phyloP scores from a whole-genome alignment of 352 stramenopile species.

The Blastocystis sp. region DNA sequence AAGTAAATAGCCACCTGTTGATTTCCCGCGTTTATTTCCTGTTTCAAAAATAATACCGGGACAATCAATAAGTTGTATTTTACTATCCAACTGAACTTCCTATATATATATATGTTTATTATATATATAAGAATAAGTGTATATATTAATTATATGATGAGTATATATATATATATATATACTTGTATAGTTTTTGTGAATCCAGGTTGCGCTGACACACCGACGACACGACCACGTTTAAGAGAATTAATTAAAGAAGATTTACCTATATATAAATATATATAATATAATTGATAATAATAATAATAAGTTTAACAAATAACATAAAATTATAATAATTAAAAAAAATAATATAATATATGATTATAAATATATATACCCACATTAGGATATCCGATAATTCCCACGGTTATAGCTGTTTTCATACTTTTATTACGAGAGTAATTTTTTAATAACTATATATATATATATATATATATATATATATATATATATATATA shows the following conservation, averaged over 20 bases:
- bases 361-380: constrained; percentile 42
- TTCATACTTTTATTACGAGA: constrained; percentile 63
- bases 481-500: too few species aligned
- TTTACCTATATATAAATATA: constrained; percentile 60
- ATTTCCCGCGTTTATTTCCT: constrained; percentile 51
- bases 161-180: neutral
- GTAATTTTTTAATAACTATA: constrained; percentile 96
- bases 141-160: too few species aligned
- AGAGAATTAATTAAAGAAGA: constrained; percentile 79
- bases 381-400: constrained; percentile 95
- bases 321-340: too few species aligned
- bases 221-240: constrained; percentile 62
- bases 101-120: too few species aligned
- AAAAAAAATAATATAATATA: too few species aligned
- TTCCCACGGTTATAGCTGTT: constrained; percentile 66
- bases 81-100: constrained; percentile 86
- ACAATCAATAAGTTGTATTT: constrained; percentile 86
- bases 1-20: constrained; percentile 53
- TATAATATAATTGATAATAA: too few species aligned
- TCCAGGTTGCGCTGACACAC: constrained; percentile 76
- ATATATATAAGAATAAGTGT: too few species aligned
- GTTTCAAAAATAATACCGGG: constrained; percentile 91
- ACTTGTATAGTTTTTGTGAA: constrained; percentile 83
- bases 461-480: constrained; percentile 74
- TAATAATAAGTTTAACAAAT: too few species aligned